Percentiles rank a stretch among this genome's conserved stretches.
Evolutionary conservation across 352 stramenopile species (phyloP).

Genomic region (Globisporangium parvum): DNA sequence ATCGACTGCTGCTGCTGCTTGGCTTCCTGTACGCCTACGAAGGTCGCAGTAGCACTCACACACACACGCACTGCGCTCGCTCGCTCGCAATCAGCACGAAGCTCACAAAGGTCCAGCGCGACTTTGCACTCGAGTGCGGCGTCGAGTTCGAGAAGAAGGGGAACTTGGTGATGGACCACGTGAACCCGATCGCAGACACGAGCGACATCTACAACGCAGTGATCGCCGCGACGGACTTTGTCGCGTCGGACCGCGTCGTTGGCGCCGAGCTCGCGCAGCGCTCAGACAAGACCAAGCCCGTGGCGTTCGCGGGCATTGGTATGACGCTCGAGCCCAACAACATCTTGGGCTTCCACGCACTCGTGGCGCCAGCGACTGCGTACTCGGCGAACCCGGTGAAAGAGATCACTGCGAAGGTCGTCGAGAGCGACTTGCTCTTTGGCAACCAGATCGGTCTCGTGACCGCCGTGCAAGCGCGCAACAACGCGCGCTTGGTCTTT

Average conservation of each 20-base stretch:
- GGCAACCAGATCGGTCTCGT: slow-evolving; percentile 78
- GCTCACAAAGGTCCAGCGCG: slow-evolving; percentile 73
- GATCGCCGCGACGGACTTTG: slow-evolving; percentile 63
- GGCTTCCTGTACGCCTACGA: background rate
- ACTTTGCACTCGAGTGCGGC: slow-evolving; percentile 84
- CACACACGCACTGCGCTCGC: no score
- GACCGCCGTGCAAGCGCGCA: slow-evolving; percentile 82
- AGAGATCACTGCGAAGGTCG: slow-evolving; percentile 51
- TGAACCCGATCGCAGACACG: slow-evolving; percentile 48
- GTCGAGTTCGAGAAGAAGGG: slow-evolving; percentile 88
- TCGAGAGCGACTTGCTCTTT: slow-evolving; percentile 59
- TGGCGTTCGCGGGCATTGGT: slow-evolving; percentile 79
- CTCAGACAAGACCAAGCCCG: slow-evolving; percentile 41
- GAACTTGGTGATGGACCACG: slow-evolving; percentile 85
- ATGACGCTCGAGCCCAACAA: slow-evolving; percentile 81
- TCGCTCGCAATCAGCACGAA: slow-evolving; percentile 29
- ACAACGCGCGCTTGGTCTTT: slow-evolving; percentile 89
- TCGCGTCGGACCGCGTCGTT: slow-evolving; percentile 60
- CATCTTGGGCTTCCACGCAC: slow-evolving; percentile 73
- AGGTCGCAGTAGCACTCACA: background rate
- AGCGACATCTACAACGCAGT: slow-evolving; percentile 76
- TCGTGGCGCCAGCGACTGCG: slow-evolving; percentile 68
- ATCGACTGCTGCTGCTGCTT: background rate
- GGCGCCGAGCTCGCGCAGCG: slow-evolving; percentile 30
- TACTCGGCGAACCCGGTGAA: slow-evolving; percentile 83